Percentiles rank a stretch among this genome's conserved stretches.
These are phyloP conservation scores for Naumovozyma castellii DNA, from an alignment of 805 yeast genomes.

Conservation along the genomic window DNA sequence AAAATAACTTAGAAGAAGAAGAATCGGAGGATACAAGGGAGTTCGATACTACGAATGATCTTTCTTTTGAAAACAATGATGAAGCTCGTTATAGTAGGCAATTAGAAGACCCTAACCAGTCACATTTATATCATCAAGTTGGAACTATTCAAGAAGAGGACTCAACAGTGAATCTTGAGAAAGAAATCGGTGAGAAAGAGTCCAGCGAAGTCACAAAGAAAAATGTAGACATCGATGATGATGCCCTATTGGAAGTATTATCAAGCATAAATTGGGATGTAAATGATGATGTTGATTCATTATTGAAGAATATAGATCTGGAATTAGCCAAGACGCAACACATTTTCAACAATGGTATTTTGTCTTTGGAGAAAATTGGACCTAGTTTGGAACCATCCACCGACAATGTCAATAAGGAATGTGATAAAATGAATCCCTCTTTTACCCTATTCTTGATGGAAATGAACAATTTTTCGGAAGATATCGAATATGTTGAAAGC, in stretches of 20 bases:
- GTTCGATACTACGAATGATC: conserved; percentile 16
- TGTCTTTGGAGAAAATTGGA: conserved; percentile 40
- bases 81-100: conserved; percentile 22
- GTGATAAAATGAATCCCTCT: conserved; percentile 45
- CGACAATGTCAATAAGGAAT: conserved; percentile 39
- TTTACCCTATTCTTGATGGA: conserved; percentile 52
- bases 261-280: conserved; percentile 74
- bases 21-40: not conserved
- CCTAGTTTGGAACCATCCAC: conserved; percentile 36
- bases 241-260: conserved; percentile 43
- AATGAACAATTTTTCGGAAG: conserved; percentile 53
- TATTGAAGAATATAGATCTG: conserved; percentile 47
- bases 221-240: conserved; percentile 29
- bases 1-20: conserved; percentile 2
- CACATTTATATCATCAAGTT: conserved; percentile 23
- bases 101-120: conserved; percentile 9
- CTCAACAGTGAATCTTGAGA: conserved; percentile 19
- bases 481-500: conserved; percentile 59
- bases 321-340: conserved; percentile 57
- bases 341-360: conserved; percentile 46
- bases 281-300: conserved; percentile 48
- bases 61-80: conserved; percentile 31
- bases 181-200: not conserved
- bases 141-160: conserved; percentile 28
- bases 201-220: conserved; percentile 1